phyloP scores from a whole-genome alignment of 2,329 filamentous ascomycete genomes.

The Plenodomus lindquistii region DNA sequence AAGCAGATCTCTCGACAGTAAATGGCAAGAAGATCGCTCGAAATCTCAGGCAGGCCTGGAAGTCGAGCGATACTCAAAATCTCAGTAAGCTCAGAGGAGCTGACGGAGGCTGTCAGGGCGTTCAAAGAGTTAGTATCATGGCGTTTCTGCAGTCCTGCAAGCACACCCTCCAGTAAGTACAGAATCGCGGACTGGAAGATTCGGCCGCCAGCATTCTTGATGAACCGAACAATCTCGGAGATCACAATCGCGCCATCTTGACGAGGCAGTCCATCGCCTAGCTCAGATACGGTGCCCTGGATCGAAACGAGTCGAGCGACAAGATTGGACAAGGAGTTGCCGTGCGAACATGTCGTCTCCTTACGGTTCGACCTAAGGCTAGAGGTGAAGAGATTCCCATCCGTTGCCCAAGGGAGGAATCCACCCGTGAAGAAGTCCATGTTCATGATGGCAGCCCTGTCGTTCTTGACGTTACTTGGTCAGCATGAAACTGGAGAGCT shows the following conservation, averaged over 20 bases:
- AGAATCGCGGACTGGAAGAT: slow-evolving; percentile 49
- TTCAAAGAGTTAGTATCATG: neutral
- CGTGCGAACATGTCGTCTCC: slow-evolving; percentile 45
- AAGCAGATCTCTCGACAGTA: slow-evolving; percentile 34
- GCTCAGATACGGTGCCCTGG: neutral
- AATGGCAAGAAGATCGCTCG: slow-evolving; percentile 43
- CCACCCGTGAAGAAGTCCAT: slow-evolving; percentile 43
- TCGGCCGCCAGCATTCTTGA: slow-evolving; percentile 39
- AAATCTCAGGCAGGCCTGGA: slow-evolving; percentile 49
- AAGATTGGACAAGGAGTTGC: slow-evolving; percentile 43
- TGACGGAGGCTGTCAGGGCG: neutral
- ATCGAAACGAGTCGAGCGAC: slow-evolving; percentile 35
- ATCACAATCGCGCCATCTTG: slow-evolving; percentile 25
- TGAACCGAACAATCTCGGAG: slow-evolving; percentile 38
- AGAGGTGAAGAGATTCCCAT: slow-evolving; percentile 50
- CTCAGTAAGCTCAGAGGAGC: slow-evolving; percentile 31
- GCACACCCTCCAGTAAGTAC: slow-evolving; percentile 50
- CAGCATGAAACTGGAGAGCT: too few relatives aligned
- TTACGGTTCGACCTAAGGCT: slow-evolving; percentile 39
- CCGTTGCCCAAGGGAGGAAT: slow-evolving; percentile 54
- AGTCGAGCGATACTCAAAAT: slow-evolving; percentile 43
- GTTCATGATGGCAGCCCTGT: slow-evolving; percentile 8
- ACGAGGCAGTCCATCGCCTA: slow-evolving; percentile 4
- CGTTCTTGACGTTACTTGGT: neutral
- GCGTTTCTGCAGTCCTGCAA: slow-evolving; percentile 32